These are phyloP conservation scores for Cucurbitaria berberidis DNA, from an alignment of 2,329 filamentous ascomycete species.

Conservation along the genomic window DNA sequence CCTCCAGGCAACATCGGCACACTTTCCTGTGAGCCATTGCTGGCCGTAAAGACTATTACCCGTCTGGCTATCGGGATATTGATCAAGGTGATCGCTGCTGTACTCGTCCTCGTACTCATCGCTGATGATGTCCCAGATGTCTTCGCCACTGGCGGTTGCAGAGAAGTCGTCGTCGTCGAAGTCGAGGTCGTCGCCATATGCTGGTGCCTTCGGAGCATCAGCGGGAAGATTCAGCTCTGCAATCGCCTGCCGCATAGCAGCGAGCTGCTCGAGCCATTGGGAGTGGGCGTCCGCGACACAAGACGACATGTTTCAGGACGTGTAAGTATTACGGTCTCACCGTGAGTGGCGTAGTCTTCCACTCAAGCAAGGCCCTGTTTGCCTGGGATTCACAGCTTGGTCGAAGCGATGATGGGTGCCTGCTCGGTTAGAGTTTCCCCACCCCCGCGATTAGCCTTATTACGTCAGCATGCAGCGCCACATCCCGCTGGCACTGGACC, in stretches of 20 bases:
- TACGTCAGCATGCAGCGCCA: slow-evolving; percentile 23
- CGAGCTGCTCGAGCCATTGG: slow-evolving; percentile 85
- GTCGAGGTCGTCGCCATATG: slow-evolving; percentile 65
- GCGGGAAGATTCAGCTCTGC: slow-evolving; percentile 69
- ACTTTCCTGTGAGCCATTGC: slow-evolving; percentile 75
- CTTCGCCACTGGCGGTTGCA: slow-evolving; percentile 70
- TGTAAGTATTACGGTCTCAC: neutral
- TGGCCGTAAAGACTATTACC: slow-evolving; percentile 57
- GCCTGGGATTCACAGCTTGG: slow-evolving; percentile 14
- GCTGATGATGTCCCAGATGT: slow-evolving; percentile 92
- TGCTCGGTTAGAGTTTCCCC: slow-evolving; percentile 31
- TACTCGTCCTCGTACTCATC: slow-evolving; percentile 70
- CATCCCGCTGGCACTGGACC: slow-evolving; percentile 5
- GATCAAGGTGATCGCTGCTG: slow-evolving; percentile 69
- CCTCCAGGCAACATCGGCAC: slow-evolving; percentile 66
- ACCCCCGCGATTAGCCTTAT: slow-evolving; percentile 26
- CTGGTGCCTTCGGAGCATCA: slow-evolving; percentile 53
- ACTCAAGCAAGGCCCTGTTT: neutral
- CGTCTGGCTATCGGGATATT: slow-evolving; percentile 49
- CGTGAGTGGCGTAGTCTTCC: neutral
- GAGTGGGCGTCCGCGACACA: slow-evolving; percentile 55
- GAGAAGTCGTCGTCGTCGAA: slow-evolving; percentile 70
- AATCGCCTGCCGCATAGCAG: slow-evolving; percentile 84
- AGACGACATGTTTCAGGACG: slow-evolving; percentile 43
- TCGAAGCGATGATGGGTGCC: slow-evolving; percentile 17